These are phyloP conservation scores for Basipetospora chlamydospora DNA, from an alignment of 2,329 filamentous ascomycete genomes.

Conservation along the genomic window DNA sequence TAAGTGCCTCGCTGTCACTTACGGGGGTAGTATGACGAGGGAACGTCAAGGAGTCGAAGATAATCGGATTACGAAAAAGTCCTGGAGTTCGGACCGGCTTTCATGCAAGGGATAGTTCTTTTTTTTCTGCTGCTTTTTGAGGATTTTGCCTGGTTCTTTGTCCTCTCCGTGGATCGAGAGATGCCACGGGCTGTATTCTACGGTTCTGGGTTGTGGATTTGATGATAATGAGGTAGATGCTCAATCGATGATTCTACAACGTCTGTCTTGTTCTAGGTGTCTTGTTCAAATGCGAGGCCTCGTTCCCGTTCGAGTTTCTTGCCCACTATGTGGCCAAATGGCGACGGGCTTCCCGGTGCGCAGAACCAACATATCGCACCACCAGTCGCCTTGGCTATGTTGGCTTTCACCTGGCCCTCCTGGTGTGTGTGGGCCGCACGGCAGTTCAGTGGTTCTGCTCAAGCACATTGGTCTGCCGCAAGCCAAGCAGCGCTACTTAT, in stretches of 20 bases:
- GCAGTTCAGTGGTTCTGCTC: too few species aligned
- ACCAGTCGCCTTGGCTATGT: too few species aligned
- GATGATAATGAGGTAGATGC: slow-evolving; percentile 6
- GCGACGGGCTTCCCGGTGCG: too few species aligned
- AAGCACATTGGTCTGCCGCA: too few species aligned
- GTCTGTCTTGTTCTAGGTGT: not conserved
- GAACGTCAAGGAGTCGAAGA: not conserved
- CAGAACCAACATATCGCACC: too few species aligned
- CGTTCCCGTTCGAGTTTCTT: too few species aligned
- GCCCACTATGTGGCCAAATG: too few species aligned
- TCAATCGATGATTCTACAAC: not conserved
- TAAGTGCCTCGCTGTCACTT: slow-evolving; percentile 32
- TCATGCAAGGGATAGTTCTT: not conserved
- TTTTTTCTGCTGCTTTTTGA: not conserved
- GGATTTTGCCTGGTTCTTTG: not conserved
- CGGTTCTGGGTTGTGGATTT: slow-evolving; percentile 1
- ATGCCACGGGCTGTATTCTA: slow-evolving; percentile 5
- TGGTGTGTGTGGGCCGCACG: too few species aligned
- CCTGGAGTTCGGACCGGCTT: not conserved
- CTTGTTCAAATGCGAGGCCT: not conserved
- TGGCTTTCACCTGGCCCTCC: too few species aligned
- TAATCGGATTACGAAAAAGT: not conserved
- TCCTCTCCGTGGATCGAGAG: not conserved
- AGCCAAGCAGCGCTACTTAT: too few species aligned
- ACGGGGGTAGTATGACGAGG: not conserved